Evolutionary conservation across 495 filamentous ascomycete genomes (phyloP).

Genomic region (Daldinia bambusicola): DNA sequence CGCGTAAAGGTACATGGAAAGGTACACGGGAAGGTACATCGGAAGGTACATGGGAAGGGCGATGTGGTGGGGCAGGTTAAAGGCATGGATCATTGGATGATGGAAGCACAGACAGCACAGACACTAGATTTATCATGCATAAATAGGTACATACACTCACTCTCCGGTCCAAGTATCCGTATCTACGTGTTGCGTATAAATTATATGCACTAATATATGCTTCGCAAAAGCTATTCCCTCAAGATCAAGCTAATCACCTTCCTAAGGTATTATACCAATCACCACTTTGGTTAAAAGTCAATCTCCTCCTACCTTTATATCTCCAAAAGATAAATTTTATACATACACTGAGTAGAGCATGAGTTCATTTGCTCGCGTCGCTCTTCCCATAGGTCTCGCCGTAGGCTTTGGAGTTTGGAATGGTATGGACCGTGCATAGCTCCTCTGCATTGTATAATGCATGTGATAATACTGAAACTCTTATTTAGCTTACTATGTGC

Average conservation of each 20-base stretch:
- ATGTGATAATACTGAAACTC: constrained; percentile 31
- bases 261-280: too few species aligned
- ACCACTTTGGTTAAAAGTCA: not conserved
- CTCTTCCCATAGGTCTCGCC: constrained; percentile 42
- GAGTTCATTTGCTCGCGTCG: constrained; percentile 43
- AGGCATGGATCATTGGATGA: not conserved
- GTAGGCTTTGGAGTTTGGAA: constrained; percentile 46
- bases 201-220: too few species aligned
- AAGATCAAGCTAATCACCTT: not conserved
- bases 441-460: not conserved
- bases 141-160: too few species aligned
- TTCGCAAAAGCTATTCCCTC: too few species aligned
- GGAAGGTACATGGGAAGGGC: not conserved
- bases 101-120: too few species aligned
- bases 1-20: constrained; percentile 24
- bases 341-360: constrained; percentile 10
- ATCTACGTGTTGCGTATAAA: too few species aligned
- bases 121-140: too few species aligned
- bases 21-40: not conserved
- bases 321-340: not conserved
- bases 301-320: not conserved
- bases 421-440: constrained; percentile 44
- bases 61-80: constrained; percentile 17
- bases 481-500: constrained; percentile 55
- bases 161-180: too few species aligned